These are phyloP conservation scores for Avena sativa DNA, from an alignment of 176 grass and related monocot species.

Conservation along the genomic window DNA sequence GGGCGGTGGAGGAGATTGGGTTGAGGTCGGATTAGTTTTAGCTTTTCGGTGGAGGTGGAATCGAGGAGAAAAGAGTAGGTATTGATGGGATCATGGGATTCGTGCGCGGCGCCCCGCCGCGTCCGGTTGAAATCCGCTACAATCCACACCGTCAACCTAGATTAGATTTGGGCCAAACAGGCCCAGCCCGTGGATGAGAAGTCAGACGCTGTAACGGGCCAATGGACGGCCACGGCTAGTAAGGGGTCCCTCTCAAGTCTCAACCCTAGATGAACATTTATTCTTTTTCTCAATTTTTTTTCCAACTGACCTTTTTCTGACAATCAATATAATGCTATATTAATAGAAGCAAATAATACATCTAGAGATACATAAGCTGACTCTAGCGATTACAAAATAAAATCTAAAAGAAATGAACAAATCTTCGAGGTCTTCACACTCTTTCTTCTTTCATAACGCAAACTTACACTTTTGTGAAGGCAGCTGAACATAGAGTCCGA, in stretches of 20 bases:
- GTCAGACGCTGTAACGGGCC: background rate
- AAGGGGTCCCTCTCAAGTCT: background rate
- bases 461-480: no score
- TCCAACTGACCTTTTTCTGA: no score
- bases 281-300: no score
- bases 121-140: constrained; percentile 29
- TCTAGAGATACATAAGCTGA: no score
- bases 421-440: no score
- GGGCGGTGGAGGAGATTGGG: constrained; percentile 40
- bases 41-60: constrained; percentile 30
- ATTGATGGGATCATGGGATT: constrained; percentile 57
- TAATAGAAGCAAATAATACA: no score
- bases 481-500: no score
- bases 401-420: no score
- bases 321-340: no score
- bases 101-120: constrained; percentile 61
- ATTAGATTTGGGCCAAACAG: background rate
- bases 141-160: constrained; percentile 13
- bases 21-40: constrained; percentile 35
- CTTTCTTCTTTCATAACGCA: no score
- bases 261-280: no score
- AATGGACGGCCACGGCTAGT: background rate
- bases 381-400: no score
- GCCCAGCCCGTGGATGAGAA: background rate
- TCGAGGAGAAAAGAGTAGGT: constrained; percentile 20